These are phyloP conservation scores for Strobilomyces confusus DNA, from an alignment of 768 basidiomycete species.

Conservation along the genomic window DNA sequence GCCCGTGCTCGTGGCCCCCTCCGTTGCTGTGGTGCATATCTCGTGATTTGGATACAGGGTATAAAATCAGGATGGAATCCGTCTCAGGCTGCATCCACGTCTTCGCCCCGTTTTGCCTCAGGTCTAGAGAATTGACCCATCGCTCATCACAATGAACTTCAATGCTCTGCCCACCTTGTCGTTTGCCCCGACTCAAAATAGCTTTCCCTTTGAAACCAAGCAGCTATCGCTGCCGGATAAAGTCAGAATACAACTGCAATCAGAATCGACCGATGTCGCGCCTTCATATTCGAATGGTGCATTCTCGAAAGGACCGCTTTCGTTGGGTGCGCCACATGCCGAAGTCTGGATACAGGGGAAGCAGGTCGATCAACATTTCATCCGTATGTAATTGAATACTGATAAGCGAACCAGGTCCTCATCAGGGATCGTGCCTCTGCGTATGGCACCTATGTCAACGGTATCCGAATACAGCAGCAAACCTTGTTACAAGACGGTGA, in stretches of 20 bases:
- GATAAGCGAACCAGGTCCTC: constrained; percentile 33
- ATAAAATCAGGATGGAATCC: constrained; percentile 17
- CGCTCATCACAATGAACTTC: constrained; percentile 19
- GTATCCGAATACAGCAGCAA: constrained; percentile 35
- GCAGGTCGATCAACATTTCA: constrained; percentile 31
- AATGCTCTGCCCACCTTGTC: constrained; percentile 30
- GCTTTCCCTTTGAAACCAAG: constrained; percentile 39
- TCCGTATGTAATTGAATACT: constrained; percentile 3
- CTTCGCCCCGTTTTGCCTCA: neutral
- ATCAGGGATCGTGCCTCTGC: constrained; percentile 45
- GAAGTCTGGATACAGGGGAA: constrained; percentile 44
- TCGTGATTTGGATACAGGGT: constrained; percentile 8
- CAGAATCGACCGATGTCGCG: constrained; percentile 24
- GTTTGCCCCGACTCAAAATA: constrained; percentile 32
- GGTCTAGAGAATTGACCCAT: neutral
- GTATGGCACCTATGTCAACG: constrained; percentile 49
- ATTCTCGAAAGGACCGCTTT: constrained; percentile 38
- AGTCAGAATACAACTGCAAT: constrained; percentile 32
- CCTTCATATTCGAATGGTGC: constrained; percentile 36
- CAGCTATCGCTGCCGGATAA: constrained; percentile 31
- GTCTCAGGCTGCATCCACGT: neutral
- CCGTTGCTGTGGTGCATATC: constrained; percentile 13
- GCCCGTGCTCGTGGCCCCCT: constrained; percentile 8
- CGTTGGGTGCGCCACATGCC: constrained; percentile 42
- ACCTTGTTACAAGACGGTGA: constrained; percentile 41